Conservation (phyloP, 2,329 filamentous ascomycete genomes). For the Ophiostoma sp. region DNA sequence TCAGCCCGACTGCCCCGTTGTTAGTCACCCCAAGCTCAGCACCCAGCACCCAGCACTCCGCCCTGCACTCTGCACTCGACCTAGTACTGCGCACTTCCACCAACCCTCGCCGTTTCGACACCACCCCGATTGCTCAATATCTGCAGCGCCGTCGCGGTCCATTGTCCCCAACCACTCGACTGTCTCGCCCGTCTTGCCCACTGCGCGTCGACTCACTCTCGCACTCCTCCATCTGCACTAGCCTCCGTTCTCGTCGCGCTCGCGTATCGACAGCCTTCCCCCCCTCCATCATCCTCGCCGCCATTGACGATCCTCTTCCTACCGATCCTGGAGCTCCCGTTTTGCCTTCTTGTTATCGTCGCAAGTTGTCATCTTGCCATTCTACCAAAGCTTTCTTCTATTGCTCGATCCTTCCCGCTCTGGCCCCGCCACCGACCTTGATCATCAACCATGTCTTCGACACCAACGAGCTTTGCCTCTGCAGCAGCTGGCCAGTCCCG, state of each 20-base stretch:
- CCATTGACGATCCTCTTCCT: neutral
- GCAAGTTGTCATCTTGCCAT: neutral
- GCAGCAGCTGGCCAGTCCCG: constrained; percentile 71
- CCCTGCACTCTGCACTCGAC: neutral
- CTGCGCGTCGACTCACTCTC: neutral
- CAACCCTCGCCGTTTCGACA: neutral
- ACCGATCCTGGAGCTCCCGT: neutral
- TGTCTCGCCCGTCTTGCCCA: neutral
- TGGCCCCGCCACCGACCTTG: neutral
- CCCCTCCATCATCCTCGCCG: constrained; percentile 5
- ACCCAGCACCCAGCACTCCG: neutral
- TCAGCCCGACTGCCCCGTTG: neutral
- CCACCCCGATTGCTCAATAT: neutral
- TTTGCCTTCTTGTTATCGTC: neutral
- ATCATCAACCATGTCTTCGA: constrained; percentile 23
- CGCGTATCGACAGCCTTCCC: neutral
- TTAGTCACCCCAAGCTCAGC: neutral
- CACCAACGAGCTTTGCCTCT: constrained; percentile 78
- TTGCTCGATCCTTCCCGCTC: neutral
- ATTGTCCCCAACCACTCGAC: neutral
- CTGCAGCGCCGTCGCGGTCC: neutral
- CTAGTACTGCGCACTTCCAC: neutral
- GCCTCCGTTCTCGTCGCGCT: neutral
- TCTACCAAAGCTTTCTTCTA: neutral
- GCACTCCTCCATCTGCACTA: neutral